Evolutionary conservation across 2,329 filamentous ascomycete genomes (phyloP).

Genomic region (Calonectria honghensis): DNA sequence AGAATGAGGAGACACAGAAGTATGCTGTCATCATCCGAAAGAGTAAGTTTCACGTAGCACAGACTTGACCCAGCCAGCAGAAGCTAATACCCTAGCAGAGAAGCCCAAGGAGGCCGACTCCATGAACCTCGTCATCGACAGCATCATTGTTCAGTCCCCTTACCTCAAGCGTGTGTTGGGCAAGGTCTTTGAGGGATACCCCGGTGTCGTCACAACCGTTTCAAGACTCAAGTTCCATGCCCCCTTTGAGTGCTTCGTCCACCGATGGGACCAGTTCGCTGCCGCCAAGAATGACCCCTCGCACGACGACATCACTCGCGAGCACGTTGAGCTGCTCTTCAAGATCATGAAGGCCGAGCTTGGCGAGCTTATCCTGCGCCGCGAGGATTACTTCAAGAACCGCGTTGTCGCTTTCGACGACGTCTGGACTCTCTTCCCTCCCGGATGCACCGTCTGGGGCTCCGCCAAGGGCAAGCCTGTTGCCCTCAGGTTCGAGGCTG

Average conservation of each 20-base stretch:
- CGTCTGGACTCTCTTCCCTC: slow-evolving; percentile 73
- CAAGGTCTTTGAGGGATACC: slow-evolving; percentile 74
- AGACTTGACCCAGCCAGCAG: background rate
- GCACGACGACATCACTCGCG: slow-evolving; percentile 64
- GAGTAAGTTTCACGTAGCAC: slow-evolving; percentile 46
- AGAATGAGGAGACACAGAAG: slow-evolving; percentile 77
- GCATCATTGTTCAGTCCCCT: slow-evolving; percentile 78
- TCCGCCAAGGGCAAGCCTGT: slow-evolving; percentile 62
- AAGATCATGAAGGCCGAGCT: slow-evolving; percentile 71
- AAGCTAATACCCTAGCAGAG: slow-evolving; percentile 40
- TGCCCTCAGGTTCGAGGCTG: slow-evolving; percentile 62
- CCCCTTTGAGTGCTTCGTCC: slow-evolving; percentile 79
- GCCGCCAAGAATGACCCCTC: slow-evolving; percentile 63
- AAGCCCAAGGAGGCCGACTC: slow-evolving; percentile 73
- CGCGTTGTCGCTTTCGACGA: slow-evolving; percentile 72
- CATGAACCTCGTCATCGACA: slow-evolving; percentile 76
- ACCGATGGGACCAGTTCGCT: slow-evolving; percentile 75
- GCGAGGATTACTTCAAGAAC: slow-evolving; percentile 71
- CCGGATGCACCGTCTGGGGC: slow-evolving; percentile 64
- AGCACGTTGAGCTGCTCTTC: slow-evolving; percentile 68
- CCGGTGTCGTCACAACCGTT: slow-evolving; percentile 75
- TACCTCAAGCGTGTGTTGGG: slow-evolving; percentile 74
- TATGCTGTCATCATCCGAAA: slow-evolving; percentile 78
- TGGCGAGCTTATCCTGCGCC: slow-evolving; percentile 68
- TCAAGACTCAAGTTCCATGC: slow-evolving; percentile 76